These are phyloP conservation scores for Boletus nobilissimus DNA, from an alignment of 1,284 basidiomycete genomes.

Conservation along the genomic window DNA sequence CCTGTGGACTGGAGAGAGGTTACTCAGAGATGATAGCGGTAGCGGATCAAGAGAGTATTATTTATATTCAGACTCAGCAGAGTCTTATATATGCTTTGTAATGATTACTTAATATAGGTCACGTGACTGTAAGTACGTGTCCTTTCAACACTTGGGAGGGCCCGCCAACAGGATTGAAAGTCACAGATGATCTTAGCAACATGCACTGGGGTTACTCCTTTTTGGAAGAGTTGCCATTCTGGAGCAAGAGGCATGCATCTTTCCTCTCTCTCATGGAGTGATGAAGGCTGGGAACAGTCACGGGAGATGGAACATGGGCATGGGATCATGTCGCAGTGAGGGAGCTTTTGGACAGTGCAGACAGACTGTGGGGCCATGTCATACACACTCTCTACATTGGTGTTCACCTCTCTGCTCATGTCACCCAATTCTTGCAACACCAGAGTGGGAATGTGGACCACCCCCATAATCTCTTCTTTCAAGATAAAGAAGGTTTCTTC, in stretches of 20 bases:
- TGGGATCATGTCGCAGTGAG: neutral
- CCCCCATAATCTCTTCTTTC: constrained; percentile 12
- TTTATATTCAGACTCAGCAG: too few species aligned
- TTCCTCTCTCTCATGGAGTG: constrained; percentile 7
- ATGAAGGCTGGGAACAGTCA: neutral
- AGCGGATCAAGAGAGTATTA: too few species aligned
- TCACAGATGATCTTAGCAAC: constrained; percentile 10
- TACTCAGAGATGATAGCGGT: too few species aligned
- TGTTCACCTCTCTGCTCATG: neutral
- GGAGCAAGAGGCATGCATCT: neutral
- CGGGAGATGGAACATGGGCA: neutral
- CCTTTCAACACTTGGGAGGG: too few species aligned
- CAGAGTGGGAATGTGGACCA: constrained; percentile 15
- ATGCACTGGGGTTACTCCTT: neutral
- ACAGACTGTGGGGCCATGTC: constrained; percentile 17
- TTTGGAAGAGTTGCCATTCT: constrained; percentile 4
- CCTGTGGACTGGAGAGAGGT: too few species aligned
- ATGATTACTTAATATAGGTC: too few species aligned
- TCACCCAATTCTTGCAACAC: constrained; percentile 10
- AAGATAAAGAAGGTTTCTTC: constrained; percentile 8
- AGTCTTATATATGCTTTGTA: too few species aligned
- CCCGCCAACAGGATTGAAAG: neutral
- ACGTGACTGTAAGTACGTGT: too few species aligned
- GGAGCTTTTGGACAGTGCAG: neutral
- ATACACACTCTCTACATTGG: constrained; percentile 18